phyloP scores from a whole-genome alignment of 805 yeast genomes.

The Barnettozyma californica region DNA sequence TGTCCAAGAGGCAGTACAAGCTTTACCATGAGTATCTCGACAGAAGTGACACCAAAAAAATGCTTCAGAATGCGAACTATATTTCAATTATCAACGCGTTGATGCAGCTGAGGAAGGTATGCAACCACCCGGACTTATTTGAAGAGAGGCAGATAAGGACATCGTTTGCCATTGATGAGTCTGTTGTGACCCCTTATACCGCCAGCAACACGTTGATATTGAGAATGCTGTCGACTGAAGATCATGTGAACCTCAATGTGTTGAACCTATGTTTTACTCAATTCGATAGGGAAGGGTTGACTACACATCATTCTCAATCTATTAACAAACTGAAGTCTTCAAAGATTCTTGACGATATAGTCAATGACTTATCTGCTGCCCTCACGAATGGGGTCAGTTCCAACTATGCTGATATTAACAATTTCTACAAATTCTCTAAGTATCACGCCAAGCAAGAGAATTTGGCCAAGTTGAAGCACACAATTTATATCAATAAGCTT shows the following conservation, averaged over 20 bases:
- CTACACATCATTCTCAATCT: slow-evolving; percentile 42
- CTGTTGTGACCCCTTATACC: slow-evolving; percentile 50
- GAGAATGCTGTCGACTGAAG: slow-evolving; percentile 27
- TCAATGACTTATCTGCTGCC: slow-evolving; percentile 35
- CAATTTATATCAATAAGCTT: slow-evolving; percentile 55
- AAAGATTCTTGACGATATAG: slow-evolving; percentile 37
- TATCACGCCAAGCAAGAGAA: slow-evolving; percentile 46
- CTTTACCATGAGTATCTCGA: slow-evolving; percentile 97
- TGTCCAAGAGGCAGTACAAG: slow-evolving; percentile 88
- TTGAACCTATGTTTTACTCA: slow-evolving; percentile 60
- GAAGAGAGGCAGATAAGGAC: slow-evolving; percentile 94
- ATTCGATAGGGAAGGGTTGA: slow-evolving; percentile 25
- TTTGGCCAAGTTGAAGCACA: slow-evolving; percentile 49
- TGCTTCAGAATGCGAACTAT: slow-evolving; percentile 90
- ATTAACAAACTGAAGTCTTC: slow-evolving; percentile 44
- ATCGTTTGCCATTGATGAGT: slow-evolving; percentile 68
- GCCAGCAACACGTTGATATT: slow-evolving; percentile 36
- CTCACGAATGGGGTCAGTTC: slow-evolving; percentile 27
- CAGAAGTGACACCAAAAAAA: slow-evolving; percentile 90
- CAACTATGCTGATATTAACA: slow-evolving; percentile 36
- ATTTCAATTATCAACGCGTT: slow-evolving; percentile 92
- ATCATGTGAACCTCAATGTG: slow-evolving; percentile 43
- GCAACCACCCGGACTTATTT: slow-evolving; percentile 94
- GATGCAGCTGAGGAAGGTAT: slow-evolving; percentile 95
- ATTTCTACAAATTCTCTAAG: slow-evolving; percentile 55